Evolutionary conservation across 345 rosid genomes (phyloP).

Genomic region (Passiflora organensis): DNA sequence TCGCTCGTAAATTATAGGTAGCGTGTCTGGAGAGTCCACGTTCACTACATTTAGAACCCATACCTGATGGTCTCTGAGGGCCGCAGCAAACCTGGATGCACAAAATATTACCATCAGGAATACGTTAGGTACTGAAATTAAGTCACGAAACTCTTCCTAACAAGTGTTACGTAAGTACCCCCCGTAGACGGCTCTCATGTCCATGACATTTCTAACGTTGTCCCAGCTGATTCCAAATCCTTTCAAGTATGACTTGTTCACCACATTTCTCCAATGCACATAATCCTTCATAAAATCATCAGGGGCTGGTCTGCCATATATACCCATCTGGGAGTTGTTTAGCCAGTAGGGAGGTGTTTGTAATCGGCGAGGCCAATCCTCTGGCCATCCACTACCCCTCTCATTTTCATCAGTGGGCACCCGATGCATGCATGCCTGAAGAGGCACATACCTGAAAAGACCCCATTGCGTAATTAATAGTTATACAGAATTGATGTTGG

Average conservation of each 20-base stretch:
- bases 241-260: constrained; percentile 56
- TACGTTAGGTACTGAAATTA: background rate
- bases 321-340: constrained; percentile 84
- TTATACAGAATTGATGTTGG: no score
- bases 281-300: constrained; percentile 65
- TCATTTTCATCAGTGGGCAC: constrained; percentile 39
- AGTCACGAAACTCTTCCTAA: background rate
- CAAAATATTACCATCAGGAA: background rate
- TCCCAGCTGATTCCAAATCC: constrained; percentile 81
- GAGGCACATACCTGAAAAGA: constrained; percentile 72
- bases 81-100: constrained; percentile 71
- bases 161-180: constrained; percentile 40
- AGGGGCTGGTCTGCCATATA: constrained; percentile 85
- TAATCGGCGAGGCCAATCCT: constrained; percentile 62
- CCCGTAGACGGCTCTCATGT: constrained; percentile 91
- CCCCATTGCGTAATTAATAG: background rate
- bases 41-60: constrained; percentile 90
- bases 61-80: constrained; percentile 58
- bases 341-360: constrained; percentile 74
- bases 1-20: constrained; percentile 83
- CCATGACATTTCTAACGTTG: constrained; percentile 82
- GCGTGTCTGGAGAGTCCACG: constrained; percentile 74
- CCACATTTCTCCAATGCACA: constrained; percentile 75
- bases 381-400: constrained; percentile 78
- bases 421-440: constrained; percentile 78